These are phyloP conservation scores for Epichloe typhina DNA, from an alignment of 2,329 filamentous ascomycete species.

Conservation along the genomic window DNA sequence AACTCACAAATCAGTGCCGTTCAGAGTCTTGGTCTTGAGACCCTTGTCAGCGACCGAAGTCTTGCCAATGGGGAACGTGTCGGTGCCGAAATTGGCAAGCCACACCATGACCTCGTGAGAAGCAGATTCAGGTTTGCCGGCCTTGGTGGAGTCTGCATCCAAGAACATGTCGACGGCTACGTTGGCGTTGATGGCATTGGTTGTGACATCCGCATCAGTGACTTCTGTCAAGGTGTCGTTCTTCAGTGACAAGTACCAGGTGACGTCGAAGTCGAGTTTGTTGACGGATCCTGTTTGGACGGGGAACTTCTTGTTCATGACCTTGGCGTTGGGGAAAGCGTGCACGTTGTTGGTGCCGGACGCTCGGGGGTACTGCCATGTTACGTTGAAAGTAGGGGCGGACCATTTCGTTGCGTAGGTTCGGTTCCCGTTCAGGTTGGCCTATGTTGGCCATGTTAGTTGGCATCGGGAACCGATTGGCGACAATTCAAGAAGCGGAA, in stretches of 20 bases:
- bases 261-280: constrained; percentile 29
- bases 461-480: background rate
- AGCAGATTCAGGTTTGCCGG: constrained; percentile 28
- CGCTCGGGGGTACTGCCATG: constrained; percentile 36
- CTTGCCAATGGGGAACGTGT: constrained; percentile 35
- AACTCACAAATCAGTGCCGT: constrained; percentile 30
- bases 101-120: constrained; percentile 44
- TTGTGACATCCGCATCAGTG: constrained; percentile 19
- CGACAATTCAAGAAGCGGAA: background rate
- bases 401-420: constrained; percentile 33
- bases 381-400: constrained; percentile 37
- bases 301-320: constrained; percentile 31
- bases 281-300: constrained; percentile 24
- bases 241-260: constrained; percentile 35
- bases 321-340: constrained; percentile 39
- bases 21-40: constrained; percentile 22
- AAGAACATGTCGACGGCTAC: constrained; percentile 48
- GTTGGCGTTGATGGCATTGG: constrained; percentile 33
- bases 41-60: constrained; percentile 8
- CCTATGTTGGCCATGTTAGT: background rate
- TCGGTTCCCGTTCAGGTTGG: constrained; percentile 22
- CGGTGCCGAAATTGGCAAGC: constrained; percentile 33
- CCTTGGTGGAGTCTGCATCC: constrained; percentile 27
- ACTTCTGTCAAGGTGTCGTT: constrained; percentile 24
- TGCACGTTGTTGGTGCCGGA: constrained; percentile 28